Evolutionary conservation across 2,329 filamentous ascomycete genomes (phyloP).

Genomic region (Xylariaceae sp.): DNA sequence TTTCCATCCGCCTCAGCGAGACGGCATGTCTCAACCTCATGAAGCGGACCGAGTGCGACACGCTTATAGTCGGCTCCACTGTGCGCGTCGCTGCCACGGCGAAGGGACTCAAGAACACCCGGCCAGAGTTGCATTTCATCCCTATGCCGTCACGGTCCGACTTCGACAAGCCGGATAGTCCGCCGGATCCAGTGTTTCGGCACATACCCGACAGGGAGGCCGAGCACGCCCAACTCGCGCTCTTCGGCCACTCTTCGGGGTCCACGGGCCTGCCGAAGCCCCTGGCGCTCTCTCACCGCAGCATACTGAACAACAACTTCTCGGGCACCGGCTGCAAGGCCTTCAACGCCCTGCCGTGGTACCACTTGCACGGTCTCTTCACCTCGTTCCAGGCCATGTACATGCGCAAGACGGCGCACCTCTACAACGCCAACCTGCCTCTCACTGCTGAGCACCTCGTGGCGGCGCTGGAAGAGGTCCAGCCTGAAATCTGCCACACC

Average conservation of each 20-base stretch:
- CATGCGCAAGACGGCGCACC: constrained; percentile 35
- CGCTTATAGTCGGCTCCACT: constrained; percentile 34
- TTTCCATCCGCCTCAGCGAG: constrained; percentile 38
- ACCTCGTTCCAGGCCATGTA: constrained; percentile 40
- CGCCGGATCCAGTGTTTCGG: constrained; percentile 20
- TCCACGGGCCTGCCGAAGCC: constrained; percentile 44
- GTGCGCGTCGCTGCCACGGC: constrained; percentile 30
- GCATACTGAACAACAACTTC: constrained; percentile 32
- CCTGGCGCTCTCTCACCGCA: constrained; percentile 37
- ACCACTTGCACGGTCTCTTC: constrained; percentile 38
- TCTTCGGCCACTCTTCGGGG: constrained; percentile 44
- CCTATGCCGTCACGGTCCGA: constrained; percentile 20
- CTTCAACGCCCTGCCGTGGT: constrained; percentile 40
- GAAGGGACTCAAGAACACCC: constrained; percentile 21
- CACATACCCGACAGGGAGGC: constrained; percentile 23
- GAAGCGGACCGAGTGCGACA: constrained; percentile 30
- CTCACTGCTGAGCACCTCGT: constrained; percentile 34
- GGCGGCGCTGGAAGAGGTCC: constrained; percentile 31
- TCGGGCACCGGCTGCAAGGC: constrained; percentile 33
- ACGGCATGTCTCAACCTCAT: constrained; percentile 37
- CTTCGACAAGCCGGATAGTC: constrained; percentile 19
- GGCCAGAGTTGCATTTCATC: constrained; percentile 19
- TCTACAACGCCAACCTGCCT: constrained; percentile 37
- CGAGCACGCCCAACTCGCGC: constrained; percentile 29
- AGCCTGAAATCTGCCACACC: constrained; percentile 36